A percentile compares a stretch with the other conserved stretches of the same genome.
Evolutionary conservation across 305 asterid genomes (phyloP).

Genomic region (Plantago coronopus): DNA sequence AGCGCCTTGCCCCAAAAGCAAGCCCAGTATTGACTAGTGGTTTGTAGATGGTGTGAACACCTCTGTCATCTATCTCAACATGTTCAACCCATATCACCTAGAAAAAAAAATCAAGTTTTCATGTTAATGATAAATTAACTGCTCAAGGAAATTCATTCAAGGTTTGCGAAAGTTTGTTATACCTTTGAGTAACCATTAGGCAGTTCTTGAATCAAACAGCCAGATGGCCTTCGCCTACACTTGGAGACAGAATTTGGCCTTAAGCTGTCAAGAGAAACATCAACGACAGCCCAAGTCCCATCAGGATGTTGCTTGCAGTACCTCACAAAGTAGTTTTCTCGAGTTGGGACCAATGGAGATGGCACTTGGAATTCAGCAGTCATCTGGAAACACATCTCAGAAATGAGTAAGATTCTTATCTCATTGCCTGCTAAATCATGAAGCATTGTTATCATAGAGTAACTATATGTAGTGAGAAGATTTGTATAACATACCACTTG

Average conservation of each 20-base stretch:
- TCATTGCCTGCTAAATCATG: background rate
- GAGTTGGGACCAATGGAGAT: slow-evolving; percentile 83
- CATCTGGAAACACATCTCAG: slow-evolving; percentile 45
- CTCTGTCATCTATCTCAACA: slow-evolving; percentile 85
- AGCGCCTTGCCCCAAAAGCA: slow-evolving; percentile 86
- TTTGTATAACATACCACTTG: slow-evolving; percentile 49
- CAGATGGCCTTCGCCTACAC: slow-evolving; percentile 86
- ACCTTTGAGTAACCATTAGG: slow-evolving; percentile 97
- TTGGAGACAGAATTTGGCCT: slow-evolving; percentile 58
- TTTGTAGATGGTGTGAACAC: slow-evolving; percentile 73
- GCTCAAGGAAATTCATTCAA: too few species aligned
- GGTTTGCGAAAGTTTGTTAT: background rate
- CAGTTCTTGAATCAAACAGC: slow-evolving; percentile 86
- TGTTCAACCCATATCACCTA: slow-evolving; percentile 92
- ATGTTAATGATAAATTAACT: background rate
- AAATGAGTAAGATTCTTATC: background rate
- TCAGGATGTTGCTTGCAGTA: slow-evolving; percentile 85
- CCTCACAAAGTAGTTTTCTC: slow-evolving; percentile 77
- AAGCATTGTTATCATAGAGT: background rate
- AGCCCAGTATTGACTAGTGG: slow-evolving; percentile 75
- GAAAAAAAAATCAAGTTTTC: background rate
- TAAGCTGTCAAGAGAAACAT: slow-evolving; percentile 79
- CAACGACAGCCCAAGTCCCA: slow-evolving; percentile 94
- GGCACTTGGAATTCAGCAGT: slow-evolving; percentile 95
- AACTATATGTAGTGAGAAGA: too few species aligned